A percentile compares a stretch with the other conserved stretches of the same genome.
These are phyloP conservation scores for Darksidea phi DNA, from an alignment of 495 filamentous ascomycete species.

Conservation along the genomic window DNA sequence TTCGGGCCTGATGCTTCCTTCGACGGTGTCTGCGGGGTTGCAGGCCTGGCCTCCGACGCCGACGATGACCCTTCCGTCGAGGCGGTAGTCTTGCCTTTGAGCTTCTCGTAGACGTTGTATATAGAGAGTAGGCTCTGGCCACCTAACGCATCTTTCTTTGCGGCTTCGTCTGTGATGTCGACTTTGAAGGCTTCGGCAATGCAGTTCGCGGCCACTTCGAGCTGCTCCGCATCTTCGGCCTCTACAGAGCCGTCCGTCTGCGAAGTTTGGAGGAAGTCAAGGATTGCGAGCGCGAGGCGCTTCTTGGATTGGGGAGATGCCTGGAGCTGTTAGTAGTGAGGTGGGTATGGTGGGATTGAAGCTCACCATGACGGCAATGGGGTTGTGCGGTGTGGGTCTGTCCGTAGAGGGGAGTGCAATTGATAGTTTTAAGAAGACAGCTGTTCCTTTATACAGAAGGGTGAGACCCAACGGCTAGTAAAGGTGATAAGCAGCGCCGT, in stretches of 20 bases:
- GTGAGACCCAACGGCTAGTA: no score
- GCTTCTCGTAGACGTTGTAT: constrained; percentile 94
- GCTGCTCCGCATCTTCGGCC: constrained; percentile 81
- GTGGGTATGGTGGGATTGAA: no score
- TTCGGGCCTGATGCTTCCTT: constrained; percentile 38
- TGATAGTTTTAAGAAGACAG: no score
- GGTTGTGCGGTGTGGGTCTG: no score
- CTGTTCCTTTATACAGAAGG: no score
- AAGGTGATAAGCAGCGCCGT: no score
- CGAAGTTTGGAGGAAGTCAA: constrained; percentile 87
- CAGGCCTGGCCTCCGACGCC: constrained; percentile 18
- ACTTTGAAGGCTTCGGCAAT: constrained; percentile 94
- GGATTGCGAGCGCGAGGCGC: constrained; percentile 92
- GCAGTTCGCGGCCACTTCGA: constrained; percentile 89
- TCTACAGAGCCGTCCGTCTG: constrained; percentile 84
- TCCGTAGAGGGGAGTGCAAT: no score
- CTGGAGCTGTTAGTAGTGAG: not conserved
- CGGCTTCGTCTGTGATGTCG: constrained; percentile 72
- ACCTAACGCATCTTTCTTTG: constrained; percentile 73
- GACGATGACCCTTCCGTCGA: constrained; percentile 15
- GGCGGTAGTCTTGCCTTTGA: constrained; percentile 63
- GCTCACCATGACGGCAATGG: no score
- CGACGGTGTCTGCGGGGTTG: constrained; percentile 33
- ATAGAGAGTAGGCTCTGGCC: constrained; percentile 82
- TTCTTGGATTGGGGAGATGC: constrained; percentile 66